Evolutionary conservation across 2,329 filamentous ascomycete genomes (phyloP).

Genomic region (Thyridium curvatum): DNA sequence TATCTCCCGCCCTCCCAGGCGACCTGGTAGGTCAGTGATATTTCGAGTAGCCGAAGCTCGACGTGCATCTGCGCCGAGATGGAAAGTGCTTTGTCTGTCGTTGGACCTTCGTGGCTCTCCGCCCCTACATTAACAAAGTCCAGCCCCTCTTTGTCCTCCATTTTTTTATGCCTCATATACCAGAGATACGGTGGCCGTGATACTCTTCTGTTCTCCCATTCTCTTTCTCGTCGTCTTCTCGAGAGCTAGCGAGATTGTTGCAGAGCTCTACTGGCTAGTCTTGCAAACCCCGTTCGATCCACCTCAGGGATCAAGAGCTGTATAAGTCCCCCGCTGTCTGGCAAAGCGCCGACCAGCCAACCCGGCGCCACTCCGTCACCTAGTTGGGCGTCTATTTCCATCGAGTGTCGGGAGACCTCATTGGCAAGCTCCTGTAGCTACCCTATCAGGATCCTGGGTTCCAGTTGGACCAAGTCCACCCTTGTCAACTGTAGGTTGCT

Average conservation of each 20-base stretch:
- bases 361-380: slow-evolving; percentile 26
- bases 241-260: not conserved
- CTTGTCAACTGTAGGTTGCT: slow-evolving; percentile 31
- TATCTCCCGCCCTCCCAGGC: not conserved
- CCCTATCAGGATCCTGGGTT: slow-evolving; percentile 35
- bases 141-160: not conserved
- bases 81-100: not conserved
- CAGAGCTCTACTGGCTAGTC: not conserved
- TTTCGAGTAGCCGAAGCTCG: no score
- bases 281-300: not conserved
- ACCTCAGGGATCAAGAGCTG: not conserved
- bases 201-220: not conserved
- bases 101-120: not conserved
- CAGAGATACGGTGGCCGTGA: no score
- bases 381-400: slow-evolving; percentile 38
- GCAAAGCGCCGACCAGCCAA: slow-evolving; percentile 7
- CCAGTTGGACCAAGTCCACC: slow-evolving; percentile 23
- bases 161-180: no score
- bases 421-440: slow-evolving; percentile 24
- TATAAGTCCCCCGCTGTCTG: slow-evolving; percentile 1
- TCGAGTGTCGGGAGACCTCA: slow-evolving; percentile 31
- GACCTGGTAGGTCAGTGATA: no score
- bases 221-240: not conserved
- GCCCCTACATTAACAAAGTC: slow-evolving; percentile 1
- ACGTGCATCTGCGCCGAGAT: no score